Percentiles rank a stretch among this genome's conserved stretches.
phyloP scores from a whole-genome alignment of 306 rosid species.

The Pueraria montana region DNA sequence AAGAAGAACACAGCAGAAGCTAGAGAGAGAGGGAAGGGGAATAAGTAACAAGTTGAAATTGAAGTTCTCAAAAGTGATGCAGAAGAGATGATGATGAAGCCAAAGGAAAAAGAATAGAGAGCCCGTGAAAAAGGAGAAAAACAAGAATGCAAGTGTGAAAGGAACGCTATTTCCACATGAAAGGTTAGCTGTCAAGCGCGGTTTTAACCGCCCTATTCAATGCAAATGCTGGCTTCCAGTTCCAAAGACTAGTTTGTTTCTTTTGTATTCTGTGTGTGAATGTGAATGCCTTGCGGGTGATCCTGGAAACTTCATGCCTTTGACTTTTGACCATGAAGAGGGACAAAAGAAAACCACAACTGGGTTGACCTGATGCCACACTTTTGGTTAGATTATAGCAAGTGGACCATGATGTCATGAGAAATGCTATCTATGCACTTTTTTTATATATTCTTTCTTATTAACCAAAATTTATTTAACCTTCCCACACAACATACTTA shows the following conservation, averaged over 20 bases:
- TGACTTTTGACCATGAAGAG: constrained; percentile 43
- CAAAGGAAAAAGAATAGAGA: not conserved
- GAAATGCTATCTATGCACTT: not conserved
- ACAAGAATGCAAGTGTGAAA: constrained; percentile 66
- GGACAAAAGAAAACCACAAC: constrained; percentile 49
- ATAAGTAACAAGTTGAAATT: constrained; percentile 50
- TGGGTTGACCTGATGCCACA: constrained; percentile 60
- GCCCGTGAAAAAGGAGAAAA: constrained; percentile 27
- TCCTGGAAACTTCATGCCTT: constrained; percentile 55
- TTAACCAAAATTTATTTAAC: no score
- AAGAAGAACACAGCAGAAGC: constrained; percentile 40
- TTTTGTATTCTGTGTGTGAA: constrained; percentile 35
- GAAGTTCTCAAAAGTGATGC: constrained; percentile 31
- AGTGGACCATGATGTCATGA: constrained; percentile 41
- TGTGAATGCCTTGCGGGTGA: constrained; percentile 28
- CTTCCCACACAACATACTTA: no score
- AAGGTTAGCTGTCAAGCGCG: constrained; percentile 64
- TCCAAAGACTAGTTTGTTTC: constrained; percentile 2
- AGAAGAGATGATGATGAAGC: not conserved
- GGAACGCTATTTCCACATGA: constrained; percentile 52
- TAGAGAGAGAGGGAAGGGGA: not conserved
- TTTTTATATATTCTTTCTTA: no score
- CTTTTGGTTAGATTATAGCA: constrained; percentile 39
- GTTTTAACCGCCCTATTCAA: constrained; percentile 43
- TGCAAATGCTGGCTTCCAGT: constrained; percentile 17